Base-by-base conservation (phyloP, 352 stramenopile genomes). In the Phytopythium aichiense region DNA sequence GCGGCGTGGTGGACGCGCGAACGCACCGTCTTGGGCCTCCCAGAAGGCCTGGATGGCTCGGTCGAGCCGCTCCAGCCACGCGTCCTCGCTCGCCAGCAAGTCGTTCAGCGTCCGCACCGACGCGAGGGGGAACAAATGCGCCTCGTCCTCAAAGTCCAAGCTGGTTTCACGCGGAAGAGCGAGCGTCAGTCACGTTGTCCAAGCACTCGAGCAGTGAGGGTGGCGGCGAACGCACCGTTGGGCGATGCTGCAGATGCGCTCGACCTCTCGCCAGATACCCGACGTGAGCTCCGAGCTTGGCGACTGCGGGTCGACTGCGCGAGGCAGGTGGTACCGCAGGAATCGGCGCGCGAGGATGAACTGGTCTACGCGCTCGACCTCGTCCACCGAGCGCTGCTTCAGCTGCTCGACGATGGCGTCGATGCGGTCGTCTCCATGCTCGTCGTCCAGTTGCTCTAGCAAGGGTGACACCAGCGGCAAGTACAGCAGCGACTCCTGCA, bases 121-220 rank as follows among this genome's bases (percentile, higher is more conserved):
- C 28, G 68, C 71, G 22, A 92, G 66, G 12, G 83, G 79, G 50
- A 79, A 90, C 18, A 92, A 68, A 55, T 92, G 80, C 22, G 72
- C 68, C 65, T 92, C 80, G 31, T 92, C 83, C 53, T 90, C 77
- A 49, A 89, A 90, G 15, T 67, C 43, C 46, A 79, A 64, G 23
- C 79, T 91, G 59, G 42, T 49, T 49, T 3, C 30, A 45, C 56
- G 56, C 1, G 9, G 2, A 7, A 25, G 42, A 58, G 28, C 31
- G 51, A 30, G 22, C 33, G 52, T 58, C 33, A 58, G 31, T 48
- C 33, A 22, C 20, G 4, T 11, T 40, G 35, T 40, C 6, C 38
- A 45, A 45, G 38, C 38, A 54, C 12, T 9, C 18, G 53, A 15
- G 11, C 6, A 55, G 8, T 4, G 54, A 4, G 59, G 0, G 30